phyloP scores from a whole-genome alignment of 75 land plant species.

The Larix kaempferi region DNA sequence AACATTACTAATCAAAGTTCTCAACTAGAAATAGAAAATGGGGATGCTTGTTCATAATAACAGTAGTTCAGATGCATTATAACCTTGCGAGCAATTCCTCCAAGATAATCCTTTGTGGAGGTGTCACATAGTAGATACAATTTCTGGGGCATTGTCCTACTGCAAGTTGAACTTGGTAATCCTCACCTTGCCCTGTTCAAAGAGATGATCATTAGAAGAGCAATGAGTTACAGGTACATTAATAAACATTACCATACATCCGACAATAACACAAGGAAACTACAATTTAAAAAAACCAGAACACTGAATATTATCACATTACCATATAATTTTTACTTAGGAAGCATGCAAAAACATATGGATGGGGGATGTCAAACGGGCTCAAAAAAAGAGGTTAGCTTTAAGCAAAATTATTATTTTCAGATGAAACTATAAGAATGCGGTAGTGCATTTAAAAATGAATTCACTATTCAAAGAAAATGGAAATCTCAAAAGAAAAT shows the following conservation, averaged over 20 bases:
- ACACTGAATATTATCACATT: too few relatives aligned
- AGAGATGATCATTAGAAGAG: neutral
- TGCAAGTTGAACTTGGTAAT: slow-evolving; percentile 83
- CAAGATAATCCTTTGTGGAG: slow-evolving; percentile 68
- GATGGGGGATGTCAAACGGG: neutral
- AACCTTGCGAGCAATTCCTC: slow-evolving; percentile 80
- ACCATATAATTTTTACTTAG: neutral
- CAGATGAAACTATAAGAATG: too few relatives aligned
- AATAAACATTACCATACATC: neutral
- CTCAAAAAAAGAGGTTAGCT: neutral
- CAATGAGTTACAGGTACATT: neutral
- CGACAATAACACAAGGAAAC: too few relatives aligned
- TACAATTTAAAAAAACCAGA: too few relatives aligned
- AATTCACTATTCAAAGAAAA: too few relatives aligned
- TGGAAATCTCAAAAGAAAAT: too few relatives aligned
- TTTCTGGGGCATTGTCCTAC: slow-evolving; percentile 96
- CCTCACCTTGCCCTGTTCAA: slow-evolving; percentile 64
- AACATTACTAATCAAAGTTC: neutral
- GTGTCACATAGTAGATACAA: slow-evolving; percentile 93
- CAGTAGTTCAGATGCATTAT: neutral
- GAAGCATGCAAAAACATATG: neutral
- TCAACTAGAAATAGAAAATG: neutral
- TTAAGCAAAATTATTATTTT: too few relatives aligned
- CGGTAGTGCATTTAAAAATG: too few relatives aligned
- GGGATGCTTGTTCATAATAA: neutral